Conservation (phyloP, 78 protist genomes). For the Dictyostelium firmibasis region DNA sequence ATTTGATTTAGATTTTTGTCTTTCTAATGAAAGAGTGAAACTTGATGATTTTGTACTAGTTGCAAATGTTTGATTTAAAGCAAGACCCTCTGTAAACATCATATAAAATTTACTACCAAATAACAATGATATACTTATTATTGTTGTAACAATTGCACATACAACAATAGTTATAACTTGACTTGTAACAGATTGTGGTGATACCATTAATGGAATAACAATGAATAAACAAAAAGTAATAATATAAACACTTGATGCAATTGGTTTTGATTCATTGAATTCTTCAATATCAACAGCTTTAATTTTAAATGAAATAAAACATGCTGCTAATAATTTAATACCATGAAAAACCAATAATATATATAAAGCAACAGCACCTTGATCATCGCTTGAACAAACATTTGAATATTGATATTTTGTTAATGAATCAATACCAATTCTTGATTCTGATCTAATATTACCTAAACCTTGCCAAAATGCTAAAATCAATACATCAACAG, state of each 20-base stretch:
- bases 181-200: neutral
- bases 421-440: neutral
- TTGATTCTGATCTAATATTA: neutral
- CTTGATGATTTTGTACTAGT: neutral
- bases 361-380: neutral
- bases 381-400: neutral
- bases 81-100: neutral
- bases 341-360: constrained; percentile 30
- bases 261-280: constrained; percentile 28
- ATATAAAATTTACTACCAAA: constrained; percentile 15
- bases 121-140: neutral
- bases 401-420: constrained; percentile 4
- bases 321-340: constrained; percentile 13
- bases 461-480: constrained; percentile 9
- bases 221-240: constrained; percentile 16
- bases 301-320: constrained; percentile 51
- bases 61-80: neutral
- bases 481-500: neutral
- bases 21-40: neutral
- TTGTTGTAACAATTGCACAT: neutral
- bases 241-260: neutral
- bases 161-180: constrained; percentile 1
- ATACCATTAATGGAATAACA: constrained; percentile 17
- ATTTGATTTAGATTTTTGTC: neutral
- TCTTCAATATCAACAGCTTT: constrained; percentile 28